Conservation (phyloP, 2,329 filamentous ascomycete genomes). For the Ophiostoma sp. region DNA sequence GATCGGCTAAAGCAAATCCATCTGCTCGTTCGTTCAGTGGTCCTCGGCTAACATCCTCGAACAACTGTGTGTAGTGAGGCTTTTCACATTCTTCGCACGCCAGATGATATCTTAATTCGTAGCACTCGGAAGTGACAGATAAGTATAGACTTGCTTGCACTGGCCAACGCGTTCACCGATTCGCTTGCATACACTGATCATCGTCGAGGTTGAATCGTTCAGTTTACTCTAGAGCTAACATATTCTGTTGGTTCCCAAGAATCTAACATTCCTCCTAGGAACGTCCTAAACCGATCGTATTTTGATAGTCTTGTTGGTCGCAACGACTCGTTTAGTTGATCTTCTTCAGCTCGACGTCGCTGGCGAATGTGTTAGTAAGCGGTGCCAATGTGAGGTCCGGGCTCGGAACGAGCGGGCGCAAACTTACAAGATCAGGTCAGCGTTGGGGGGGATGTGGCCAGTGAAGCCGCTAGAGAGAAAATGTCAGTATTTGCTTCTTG, state of each 20-base stretch:
- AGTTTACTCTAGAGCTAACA: slow-evolving; percentile 3
- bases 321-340: slow-evolving; percentile 27
- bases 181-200: neutral
- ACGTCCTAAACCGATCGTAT: neutral
- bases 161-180: no score
- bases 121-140: no score
- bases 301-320: neutral
- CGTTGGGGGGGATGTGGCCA: slow-evolving; percentile 66
- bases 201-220: neutral
- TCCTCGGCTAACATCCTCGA: no score
- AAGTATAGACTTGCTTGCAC: no score
- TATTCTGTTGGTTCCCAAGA: neutral
- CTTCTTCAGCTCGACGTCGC: slow-evolving; percentile 35
- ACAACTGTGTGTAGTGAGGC: no score
- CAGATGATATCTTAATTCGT: no score
- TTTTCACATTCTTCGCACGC: no score
- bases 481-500: slow-evolving; percentile 10
- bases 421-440: slow-evolving; percentile 79
- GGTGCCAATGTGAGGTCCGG: neutral
- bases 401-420: neutral
- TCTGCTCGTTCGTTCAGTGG: no score
- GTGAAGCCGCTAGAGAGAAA: slow-evolving; percentile 62
- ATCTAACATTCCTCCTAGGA: neutral
- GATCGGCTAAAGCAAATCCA: no score
- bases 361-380: slow-evolving; percentile 27